These are phyloP conservation scores for Ploettnerulaceae sp. DNA, from an alignment of 2,329 filamentous ascomycete species.

Conservation along the genomic window DNA sequence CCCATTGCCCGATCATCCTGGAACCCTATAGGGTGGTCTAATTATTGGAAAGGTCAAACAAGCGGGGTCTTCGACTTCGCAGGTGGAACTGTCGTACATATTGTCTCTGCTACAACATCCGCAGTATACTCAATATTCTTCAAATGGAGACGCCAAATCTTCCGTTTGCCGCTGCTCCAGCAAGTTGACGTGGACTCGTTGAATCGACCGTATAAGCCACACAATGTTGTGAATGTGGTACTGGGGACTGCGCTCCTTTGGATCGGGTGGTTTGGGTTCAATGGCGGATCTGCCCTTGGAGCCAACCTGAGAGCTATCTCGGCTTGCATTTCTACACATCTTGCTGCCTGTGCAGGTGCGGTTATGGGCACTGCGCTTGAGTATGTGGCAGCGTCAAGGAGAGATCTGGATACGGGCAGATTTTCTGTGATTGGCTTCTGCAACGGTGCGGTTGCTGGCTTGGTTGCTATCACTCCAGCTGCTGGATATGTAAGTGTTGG, in stretches of 20 bases:
- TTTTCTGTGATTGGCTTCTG: constrained; percentile 54
- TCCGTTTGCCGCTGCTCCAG: neutral
- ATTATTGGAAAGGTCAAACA: constrained; percentile 36
- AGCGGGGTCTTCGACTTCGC: constrained; percentile 56
- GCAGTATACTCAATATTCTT: constrained; percentile 70
- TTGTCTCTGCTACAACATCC: constrained; percentile 64
- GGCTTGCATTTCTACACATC: constrained; percentile 81
- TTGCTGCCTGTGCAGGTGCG: constrained; percentile 44
- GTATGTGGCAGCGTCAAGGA: neutral
- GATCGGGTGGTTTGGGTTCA: constrained; percentile 97
- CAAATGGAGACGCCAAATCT: constrained; percentile 47
- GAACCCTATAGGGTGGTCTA: constrained; percentile 67
- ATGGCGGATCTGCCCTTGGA: constrained; percentile 71
- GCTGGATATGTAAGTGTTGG: constrained; percentile 67
- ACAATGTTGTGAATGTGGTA: constrained; percentile 69
- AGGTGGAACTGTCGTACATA: constrained; percentile 53
- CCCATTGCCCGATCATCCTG: constrained; percentile 72
- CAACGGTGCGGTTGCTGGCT: constrained; percentile 78
- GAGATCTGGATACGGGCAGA: constrained; percentile 1
- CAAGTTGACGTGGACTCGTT: constrained; percentile 32
- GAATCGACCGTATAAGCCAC: constrained; percentile 39
- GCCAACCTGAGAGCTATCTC: constrained; percentile 83
- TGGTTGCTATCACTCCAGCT: constrained; percentile 83
- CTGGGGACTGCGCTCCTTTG: constrained; percentile 63
- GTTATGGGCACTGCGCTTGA: constrained; percentile 1